phyloP scores from a whole-genome alignment of 345 rosid genomes.

The Boechera retrofracta region DNA sequence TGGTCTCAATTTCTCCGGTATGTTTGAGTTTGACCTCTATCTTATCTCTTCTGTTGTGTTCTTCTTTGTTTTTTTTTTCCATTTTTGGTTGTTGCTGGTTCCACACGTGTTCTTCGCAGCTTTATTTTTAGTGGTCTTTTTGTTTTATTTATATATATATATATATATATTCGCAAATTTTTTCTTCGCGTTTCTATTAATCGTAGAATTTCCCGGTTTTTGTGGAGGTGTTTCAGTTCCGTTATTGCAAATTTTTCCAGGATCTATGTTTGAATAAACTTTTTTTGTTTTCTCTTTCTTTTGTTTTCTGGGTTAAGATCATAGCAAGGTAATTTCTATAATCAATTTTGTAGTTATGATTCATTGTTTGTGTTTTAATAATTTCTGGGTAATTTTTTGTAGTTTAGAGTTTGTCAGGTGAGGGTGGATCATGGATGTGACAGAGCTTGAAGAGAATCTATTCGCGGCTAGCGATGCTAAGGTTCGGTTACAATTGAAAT shows the following conservation, averaged over 20 bases:
- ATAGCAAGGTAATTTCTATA: conserved; percentile 50
- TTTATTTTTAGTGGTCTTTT: conserved; percentile 34
- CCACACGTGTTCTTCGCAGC: conserved; percentile 43
- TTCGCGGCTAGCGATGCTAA: conserved; percentile 96
- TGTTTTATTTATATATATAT: background rate
- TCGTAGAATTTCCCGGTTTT: conserved; percentile 41
- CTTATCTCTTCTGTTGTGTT: conserved; percentile 22
- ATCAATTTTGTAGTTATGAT: background rate
- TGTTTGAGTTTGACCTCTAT: background rate
- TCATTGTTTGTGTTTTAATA: background rate
- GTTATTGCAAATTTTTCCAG: conserved; percentile 34
- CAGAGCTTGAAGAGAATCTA: conserved; percentile 89
- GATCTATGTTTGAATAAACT: conserved; percentile 26
- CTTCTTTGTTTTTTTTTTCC: conserved; percentile 24
- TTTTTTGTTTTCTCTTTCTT: conserved; percentile 8
- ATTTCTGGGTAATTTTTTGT: conserved; percentile 10
- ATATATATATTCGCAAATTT: conserved; percentile 9
- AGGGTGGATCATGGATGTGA: conserved; percentile 70
- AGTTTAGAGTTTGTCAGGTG: conserved; percentile 38
- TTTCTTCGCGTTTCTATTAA: conserved; percentile 40
- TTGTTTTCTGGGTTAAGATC: conserved; percentile 52
- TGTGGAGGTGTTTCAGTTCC: conserved; percentile 33
- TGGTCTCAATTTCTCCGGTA: conserved; percentile 49
- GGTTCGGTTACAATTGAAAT: conserved; percentile 54
- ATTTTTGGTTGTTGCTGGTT: conserved; percentile 38